Conservation (phyloP, 768 basidiomycete species). For the Trichaptum fuscoviolaceum region DNA sequence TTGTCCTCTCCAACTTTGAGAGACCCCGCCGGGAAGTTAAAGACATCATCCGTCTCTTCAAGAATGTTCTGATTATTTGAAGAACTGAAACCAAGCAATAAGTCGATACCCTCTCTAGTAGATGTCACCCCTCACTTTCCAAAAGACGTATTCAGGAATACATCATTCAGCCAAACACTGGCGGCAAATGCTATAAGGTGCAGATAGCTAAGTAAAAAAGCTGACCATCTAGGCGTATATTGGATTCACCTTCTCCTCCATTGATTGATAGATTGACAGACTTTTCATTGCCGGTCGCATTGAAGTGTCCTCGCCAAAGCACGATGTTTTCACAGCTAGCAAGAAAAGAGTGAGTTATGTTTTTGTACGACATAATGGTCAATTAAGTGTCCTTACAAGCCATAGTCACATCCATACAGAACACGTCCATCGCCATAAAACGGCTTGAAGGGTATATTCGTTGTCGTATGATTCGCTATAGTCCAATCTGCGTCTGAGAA, state of each 20-base stretch:
- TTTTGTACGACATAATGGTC: not conserved
- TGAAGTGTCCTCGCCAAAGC: slow-evolving; percentile 17
- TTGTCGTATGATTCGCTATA: slow-evolving; percentile 64
- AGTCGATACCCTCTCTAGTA: not conserved
- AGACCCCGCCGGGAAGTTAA: slow-evolving; percentile 53
- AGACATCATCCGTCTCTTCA: slow-evolving; percentile 65
- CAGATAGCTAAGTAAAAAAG: slow-evolving; percentile 3
- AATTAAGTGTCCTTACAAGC: not conserved
- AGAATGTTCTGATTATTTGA: slow-evolving; percentile 57
- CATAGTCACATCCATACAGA: slow-evolving; percentile 77
- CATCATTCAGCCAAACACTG: slow-evolving; percentile 73
- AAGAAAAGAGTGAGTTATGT: not conserved
- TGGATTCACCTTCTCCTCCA: slow-evolving; percentile 60
- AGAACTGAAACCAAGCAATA: slow-evolving; percentile 38
- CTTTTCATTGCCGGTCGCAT: slow-evolving; percentile 13
- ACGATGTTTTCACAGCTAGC: slow-evolving; percentile 9
- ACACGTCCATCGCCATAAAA: slow-evolving; percentile 70
- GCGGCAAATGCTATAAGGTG: slow-evolving; percentile 62
- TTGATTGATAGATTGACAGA: slow-evolving; percentile 69
- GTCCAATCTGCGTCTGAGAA: slow-evolving; percentile 67
- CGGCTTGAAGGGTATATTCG: slow-evolving; percentile 66
- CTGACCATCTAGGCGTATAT: not conserved
- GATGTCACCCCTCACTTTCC: slow-evolving; percentile 50
- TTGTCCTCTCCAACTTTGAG: slow-evolving; percentile 54
- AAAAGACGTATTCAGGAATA: slow-evolving; percentile 66